Conservation (phyloP, 2,329 filamentous ascomycete species). For the Trematosphaeria pertusa region DNA sequence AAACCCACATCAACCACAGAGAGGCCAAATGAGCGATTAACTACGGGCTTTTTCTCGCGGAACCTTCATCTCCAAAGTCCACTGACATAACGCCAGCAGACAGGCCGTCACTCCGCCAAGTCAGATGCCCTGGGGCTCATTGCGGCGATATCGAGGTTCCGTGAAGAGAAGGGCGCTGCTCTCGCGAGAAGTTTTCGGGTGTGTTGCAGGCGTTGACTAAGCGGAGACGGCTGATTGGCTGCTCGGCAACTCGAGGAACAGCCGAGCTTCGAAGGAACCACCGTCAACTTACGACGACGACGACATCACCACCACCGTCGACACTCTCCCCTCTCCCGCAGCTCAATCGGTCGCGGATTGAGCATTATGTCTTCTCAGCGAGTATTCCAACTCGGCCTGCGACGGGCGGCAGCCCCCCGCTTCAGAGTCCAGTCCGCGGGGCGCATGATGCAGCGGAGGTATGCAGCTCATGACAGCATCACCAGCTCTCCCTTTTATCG, state of each 20-base stretch:
- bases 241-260: constrained; percentile 32
- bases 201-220: constrained; percentile 32
- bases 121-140: constrained; percentile 44
- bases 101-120: constrained; percentile 44
- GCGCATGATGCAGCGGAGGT: constrained; percentile 58
- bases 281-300: constrained; percentile 26
- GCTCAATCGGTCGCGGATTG: constrained; percentile 23
- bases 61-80: constrained; percentile 47
- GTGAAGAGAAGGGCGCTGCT: constrained; percentile 26
- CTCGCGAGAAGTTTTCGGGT: constrained; percentile 44
- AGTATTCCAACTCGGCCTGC: constrained; percentile 53
- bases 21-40: constrained; percentile 59
- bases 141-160: constrained; percentile 51
- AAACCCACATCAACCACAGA: constrained; percentile 56
- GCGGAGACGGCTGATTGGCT: constrained; percentile 37
- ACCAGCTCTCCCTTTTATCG: constrained; percentile 4
- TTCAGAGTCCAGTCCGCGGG: constrained; percentile 49
- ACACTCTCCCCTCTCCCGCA: constrained; percentile 28
- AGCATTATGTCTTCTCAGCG: constrained; percentile 53
- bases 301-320: constrained; percentile 40
- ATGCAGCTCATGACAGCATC: constrained; percentile 33
- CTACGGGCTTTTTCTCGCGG: constrained; percentile 58
- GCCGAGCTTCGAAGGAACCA: constrained; percentile 23
- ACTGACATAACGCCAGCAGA: constrained; percentile 51
- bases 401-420: constrained; percentile 50